Percentiles rank a stretch among this genome's conserved stretches.
These are phyloP conservation scores for Actinomortierella ambigua DNA, from an alignment of 371 early-diverging fungal genomes.

Conservation along the genomic window DNA sequence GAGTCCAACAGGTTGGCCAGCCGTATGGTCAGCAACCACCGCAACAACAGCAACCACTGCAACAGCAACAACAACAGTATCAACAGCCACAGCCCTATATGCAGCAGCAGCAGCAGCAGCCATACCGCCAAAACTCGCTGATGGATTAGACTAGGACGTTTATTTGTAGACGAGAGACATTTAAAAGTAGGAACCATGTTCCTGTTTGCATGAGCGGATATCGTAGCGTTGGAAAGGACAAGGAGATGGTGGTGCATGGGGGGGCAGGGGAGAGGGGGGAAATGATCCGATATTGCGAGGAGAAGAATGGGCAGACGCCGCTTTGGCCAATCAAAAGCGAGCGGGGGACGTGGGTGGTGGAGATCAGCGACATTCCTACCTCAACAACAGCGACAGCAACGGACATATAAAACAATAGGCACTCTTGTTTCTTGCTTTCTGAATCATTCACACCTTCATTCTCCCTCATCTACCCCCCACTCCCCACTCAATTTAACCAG, in stretches of 20 bases:
- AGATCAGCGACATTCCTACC: no score
- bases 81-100: conserved; percentile 13
- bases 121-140: conserved; percentile 24
- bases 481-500: conserved; percentile 12
- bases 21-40: conserved; percentile 18
- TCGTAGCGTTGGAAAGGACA: no score
- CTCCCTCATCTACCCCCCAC: not conserved
- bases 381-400: no score
- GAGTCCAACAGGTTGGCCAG: conserved; percentile 1
- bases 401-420: no score
- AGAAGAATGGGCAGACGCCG: not conserved
- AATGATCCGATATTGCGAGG: not conserved
- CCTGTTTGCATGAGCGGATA: no score
- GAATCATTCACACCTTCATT: conserved; percentile 6
- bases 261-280: not conserved
- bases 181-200: no score
- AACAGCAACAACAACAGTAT: conserved; percentile 25
- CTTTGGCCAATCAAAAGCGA: no score
- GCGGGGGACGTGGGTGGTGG: no score
- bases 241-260: no score
- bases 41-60: conserved; percentile 16
- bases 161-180: no score
- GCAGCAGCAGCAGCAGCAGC: conserved; percentile 23
- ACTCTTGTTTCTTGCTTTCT: not conserved
- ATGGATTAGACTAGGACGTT: conserved; percentile 21